Evolutionary conservation across 257 asterid genomes (phyloP), one percentile per base, ranked within the genome.

Genomic region (Coffea eugenioides): DNA sequence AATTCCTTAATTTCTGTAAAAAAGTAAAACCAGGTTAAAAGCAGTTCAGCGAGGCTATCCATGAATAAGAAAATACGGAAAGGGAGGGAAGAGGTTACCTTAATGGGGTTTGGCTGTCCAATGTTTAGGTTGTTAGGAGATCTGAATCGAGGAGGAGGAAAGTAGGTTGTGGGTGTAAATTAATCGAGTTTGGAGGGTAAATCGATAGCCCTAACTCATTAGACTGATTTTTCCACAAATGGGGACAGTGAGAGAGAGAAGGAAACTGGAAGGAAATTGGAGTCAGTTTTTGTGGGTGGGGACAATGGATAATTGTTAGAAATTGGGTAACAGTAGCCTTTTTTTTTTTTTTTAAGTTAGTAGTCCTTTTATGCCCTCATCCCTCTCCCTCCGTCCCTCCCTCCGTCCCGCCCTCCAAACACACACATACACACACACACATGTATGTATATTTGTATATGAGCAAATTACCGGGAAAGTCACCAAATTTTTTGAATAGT

Each of bases 101-200:
- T 34, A 59, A 0, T 52, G 51, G 73, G 25, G 51, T 20, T 1
- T 3, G 62, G 62, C n/a, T 15, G 62, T 56, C 62, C 62, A 56
- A 56, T 69, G 70, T 34, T 6, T 56, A 56, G 39, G 11, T 39
- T 36, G 57, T 67, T 54, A 18, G 34, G 56, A 66, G 74, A 80
- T 80, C 79, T 49, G 74, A 73, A 72, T 61, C 23, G 34, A 21
- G 43, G 31, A 31, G 8, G 72, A 51, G 21, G 64, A 73, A 4
- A 36, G 49, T 45, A 49, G 81, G 81, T 75, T 65, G 41, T 48
- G 68, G 52, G 9, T 48, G 84, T 81, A 81, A 81, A 76, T 81
- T 76, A 27, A 18, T 59, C 11, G 74, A 21, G 45, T 14, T 61
- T 59, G 41, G 73, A 56, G 84, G 80, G 61, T 45, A 62, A 21